A percentile compares a stretch with the other conserved stretches of the same genome.
phyloP scores from a whole-genome alignment of 2,329 filamentous ascomycete species.

The Diplodia scrobiculata region DNA sequence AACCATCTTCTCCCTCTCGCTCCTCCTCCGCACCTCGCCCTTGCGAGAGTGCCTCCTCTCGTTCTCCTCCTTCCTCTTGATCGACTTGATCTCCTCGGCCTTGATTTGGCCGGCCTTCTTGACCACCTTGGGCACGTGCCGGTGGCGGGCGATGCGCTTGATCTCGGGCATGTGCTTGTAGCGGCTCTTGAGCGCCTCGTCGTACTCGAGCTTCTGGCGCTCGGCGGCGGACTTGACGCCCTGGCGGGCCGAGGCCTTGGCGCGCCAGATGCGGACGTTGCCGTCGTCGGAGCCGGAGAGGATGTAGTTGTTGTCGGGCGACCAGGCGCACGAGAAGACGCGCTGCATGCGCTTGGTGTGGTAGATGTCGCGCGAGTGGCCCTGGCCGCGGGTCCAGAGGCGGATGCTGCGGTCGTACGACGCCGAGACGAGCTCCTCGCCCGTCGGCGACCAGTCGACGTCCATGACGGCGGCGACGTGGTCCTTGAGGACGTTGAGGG shows the following conservation, averaged over 20 bases:
- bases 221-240: conserved; percentile 85
- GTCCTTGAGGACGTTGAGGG: conserved; percentile 85
- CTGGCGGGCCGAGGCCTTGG: conserved; percentile 77
- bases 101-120: conserved; percentile 98
- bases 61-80: conserved; percentile 92
- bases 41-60: conserved; percentile 88
- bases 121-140: conserved; percentile 86
- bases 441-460: conserved; percentile 91
- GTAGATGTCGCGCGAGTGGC: conserved; percentile 89
- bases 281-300: conserved; percentile 92
- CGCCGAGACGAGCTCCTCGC: conserved; percentile 87
- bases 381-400: conserved; percentile 76
- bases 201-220: conserved; percentile 87
- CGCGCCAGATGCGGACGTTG: conserved; percentile 86
- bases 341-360: conserved; percentile 98
- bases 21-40: conserved; percentile 70
- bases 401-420: conserved; percentile 87
- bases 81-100: conserved; percentile 78
- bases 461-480: conserved; percentile 94
- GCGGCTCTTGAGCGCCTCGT: conserved; percentile 73
- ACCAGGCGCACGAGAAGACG: conserved; percentile 82
- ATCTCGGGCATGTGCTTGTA: conserved; percentile 98
- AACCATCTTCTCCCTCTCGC: conserved; percentile 92
- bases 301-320: conserved; percentile 85
- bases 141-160: conserved; percentile 82